Evolutionary conservation across 1,139 yeast species (phyloP).

Genomic region (Spathaspora sp.): DNA sequence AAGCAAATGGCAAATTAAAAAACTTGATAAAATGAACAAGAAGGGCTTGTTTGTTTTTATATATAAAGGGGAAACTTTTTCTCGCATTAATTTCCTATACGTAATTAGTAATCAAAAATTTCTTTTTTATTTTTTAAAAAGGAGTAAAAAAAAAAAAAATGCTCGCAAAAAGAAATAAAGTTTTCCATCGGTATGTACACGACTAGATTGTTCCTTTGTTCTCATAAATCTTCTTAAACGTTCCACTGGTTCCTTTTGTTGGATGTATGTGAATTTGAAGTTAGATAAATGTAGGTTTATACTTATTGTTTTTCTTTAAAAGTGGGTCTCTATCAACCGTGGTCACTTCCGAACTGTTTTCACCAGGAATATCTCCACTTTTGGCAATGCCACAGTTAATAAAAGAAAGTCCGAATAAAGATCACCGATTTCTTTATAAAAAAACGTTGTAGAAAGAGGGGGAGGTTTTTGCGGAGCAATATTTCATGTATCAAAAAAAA

Average conservation of each 20-base stretch:
- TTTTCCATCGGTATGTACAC: neutral
- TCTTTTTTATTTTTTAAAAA: neutral
- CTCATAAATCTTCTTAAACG: neutral
- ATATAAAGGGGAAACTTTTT: neutral
- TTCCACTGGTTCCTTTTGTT: neutral
- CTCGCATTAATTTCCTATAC: conserved; percentile 1
- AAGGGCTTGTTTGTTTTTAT: neutral
- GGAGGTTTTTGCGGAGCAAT: neutral
- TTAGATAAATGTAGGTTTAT: too few relatives aligned
- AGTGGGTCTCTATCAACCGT: too few relatives aligned
- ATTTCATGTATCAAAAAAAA: neutral
- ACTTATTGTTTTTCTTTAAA: too few relatives aligned
- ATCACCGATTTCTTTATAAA: neutral
- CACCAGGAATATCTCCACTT: neutral
- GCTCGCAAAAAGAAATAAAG: neutral
- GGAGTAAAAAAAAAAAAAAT: neutral
- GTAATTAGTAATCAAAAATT: conserved; percentile 4
- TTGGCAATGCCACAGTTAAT: neutral
- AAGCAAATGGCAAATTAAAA: neutral
- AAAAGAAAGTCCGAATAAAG: neutral
- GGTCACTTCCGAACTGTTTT: too few relatives aligned
- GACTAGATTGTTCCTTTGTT: conserved; percentile 1
- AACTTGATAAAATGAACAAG: neutral
- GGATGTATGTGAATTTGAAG: too few relatives aligned
- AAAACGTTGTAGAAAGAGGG: neutral